Base-by-base conservation (phyloP, 805 yeast genomes). In the Wickerhamiella spandovensis region DNA sequence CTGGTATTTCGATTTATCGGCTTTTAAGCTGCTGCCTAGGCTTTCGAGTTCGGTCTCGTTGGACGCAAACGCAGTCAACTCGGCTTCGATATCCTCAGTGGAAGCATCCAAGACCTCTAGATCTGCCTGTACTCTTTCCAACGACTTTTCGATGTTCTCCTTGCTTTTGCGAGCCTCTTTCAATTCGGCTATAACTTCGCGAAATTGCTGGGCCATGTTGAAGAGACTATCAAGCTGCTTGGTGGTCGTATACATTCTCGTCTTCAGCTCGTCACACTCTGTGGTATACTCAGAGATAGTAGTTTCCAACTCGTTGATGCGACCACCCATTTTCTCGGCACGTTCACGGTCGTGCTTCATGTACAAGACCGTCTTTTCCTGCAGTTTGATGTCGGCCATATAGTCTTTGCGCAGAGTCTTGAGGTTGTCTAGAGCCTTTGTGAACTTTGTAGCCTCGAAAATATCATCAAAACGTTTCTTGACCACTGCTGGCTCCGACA, bases 401-500 rank as follows among this genome's bases (percentile, higher is more conserved):
- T 86, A 77, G 43, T 86, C 94, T 59, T 89, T 90, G 48, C 84
- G 77, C 42, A 88, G 76, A 1, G 64, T 64, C 61, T 88, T 89
- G 59, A 92, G 71, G 49, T 77, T 78, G 52, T 89, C 96, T 37
- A 92, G 69, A 0, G 92, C 95, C 61, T 86, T 90, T 0, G 96
- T 87, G 61, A 84, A 94, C 64, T 86, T 88, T 57, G 87, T 77
- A 0, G 97, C 96, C 66, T 92, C 97, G 61, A 92, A 92, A 8
- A 92, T 90, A 65, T 92, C 98, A 64, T 92, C 98, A 60, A 92
- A 94, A 48, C 90, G 76, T 67, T 89, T 89, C 67, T 92, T 94
- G 62, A 92, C 73, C 12, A 75, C 75, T 2, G 95, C 74, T 1
- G 98, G 94, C 65, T 92, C 99, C 1, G 65, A 58, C 46, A 92